Conservation (phyloP, 2,329 filamentous ascomycete genomes). For the Aspergillus sp. region DNA sequence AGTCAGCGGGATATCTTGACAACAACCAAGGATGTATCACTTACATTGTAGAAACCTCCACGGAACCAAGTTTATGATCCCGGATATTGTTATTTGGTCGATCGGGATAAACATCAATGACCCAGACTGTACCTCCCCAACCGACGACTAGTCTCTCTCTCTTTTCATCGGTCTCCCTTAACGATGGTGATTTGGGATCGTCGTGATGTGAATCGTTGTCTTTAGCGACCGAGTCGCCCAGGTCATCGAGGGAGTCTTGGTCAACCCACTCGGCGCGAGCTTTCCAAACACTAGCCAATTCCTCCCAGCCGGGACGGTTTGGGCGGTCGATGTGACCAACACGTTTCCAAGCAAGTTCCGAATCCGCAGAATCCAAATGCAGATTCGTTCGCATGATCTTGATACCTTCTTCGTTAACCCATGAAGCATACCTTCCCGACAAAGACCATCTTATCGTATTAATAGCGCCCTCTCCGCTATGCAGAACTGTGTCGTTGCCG, state of each 20-base stretch:
- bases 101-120: conserved; percentile 80
- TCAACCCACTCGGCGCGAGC: conserved; percentile 89
- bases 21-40: conserved; percentile 27
- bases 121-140: conserved; percentile 95
- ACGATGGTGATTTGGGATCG: conserved; percentile 31
- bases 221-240: conserved; percentile 46
- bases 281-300: conserved; percentile 95
- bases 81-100: conserved; percentile 59
- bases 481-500: conserved; percentile 77
- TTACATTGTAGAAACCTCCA: conserved; percentile 88
- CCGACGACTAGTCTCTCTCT: conserved; percentile 77
- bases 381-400: conserved; percentile 93
- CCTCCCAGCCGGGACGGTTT: conserved; percentile 79
- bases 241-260: conserved; percentile 65
- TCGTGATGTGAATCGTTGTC: conserved; percentile 28
- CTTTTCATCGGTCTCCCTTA: conserved; percentile 35
- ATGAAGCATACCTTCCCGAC: conserved; percentile 84
- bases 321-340: conserved; percentile 88
- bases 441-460: conserved; percentile 91
- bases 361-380: conserved; percentile 65
- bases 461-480: conserved; percentile 86
- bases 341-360: conserved; percentile 84
- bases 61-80: conserved; percentile 66
- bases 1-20: conserved; percentile 20
- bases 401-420: conserved; percentile 94